phyloP scores from a whole-genome alignment of 2,329 filamentous ascomycete genomes.

The Fusarium sp. region DNA sequence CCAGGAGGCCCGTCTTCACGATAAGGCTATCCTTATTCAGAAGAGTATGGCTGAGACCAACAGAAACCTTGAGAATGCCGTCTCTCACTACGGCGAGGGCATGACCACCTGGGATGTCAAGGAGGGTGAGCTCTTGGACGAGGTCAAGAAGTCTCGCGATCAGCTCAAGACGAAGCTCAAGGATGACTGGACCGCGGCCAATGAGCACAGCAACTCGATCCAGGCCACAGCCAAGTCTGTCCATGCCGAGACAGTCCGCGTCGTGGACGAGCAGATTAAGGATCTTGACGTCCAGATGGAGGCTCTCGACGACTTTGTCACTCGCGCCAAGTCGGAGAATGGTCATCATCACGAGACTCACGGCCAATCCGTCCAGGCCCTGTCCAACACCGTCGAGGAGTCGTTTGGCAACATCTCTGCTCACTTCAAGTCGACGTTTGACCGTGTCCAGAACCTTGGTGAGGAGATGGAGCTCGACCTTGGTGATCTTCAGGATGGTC shows the following conservation, averaged over 20 bases:
- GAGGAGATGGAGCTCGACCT: constrained; percentile 74
- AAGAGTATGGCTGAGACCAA: constrained; percentile 73
- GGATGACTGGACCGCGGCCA: constrained; percentile 85
- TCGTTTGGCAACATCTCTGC: constrained; percentile 79
- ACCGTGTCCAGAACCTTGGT: constrained; percentile 76
- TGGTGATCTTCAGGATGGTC: constrained; percentile 66
- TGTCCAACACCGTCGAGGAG: constrained; percentile 76
- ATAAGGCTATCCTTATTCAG: constrained; percentile 72
- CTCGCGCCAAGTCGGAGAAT: constrained; percentile 84
- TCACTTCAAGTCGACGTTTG: constrained; percentile 77
- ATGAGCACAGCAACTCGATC: constrained; percentile 84
- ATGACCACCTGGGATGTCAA: constrained; percentile 81
- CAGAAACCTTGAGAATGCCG: constrained; percentile 72
- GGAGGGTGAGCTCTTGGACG: constrained; percentile 76
- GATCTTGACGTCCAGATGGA: constrained; percentile 91
- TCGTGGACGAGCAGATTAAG: constrained; percentile 88
- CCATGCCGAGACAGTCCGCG: constrained; percentile 88
- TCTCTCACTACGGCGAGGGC: constrained; percentile 73
- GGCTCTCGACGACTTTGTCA: constrained; percentile 90
- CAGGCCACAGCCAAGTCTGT: constrained; percentile 87
- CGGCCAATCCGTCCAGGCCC: constrained; percentile 70
- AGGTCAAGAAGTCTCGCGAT: constrained; percentile 80
- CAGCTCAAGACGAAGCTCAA: constrained; percentile 84
- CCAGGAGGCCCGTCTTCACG: constrained; percentile 78
- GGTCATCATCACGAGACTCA: constrained; percentile 80